Conservation (phyloP, 768 basidiomycete species). For the Sporobolomyces phaffii region DNA sequence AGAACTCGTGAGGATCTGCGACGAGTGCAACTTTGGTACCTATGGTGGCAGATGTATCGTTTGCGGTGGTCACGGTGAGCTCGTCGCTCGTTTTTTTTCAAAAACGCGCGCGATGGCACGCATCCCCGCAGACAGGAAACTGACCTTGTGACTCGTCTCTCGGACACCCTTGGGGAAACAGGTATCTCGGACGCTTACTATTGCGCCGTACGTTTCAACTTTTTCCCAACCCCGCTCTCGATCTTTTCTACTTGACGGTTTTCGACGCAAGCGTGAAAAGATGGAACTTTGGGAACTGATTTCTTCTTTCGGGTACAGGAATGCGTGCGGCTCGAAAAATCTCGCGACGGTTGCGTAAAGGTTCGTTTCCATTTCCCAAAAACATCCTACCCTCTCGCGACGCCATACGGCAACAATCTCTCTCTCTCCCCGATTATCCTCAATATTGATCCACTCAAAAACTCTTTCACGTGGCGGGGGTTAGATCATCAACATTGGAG, state of each 20-base stretch:
- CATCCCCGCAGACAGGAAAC: no score
- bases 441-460: no score
- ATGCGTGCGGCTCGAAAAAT: constrained; percentile 71
- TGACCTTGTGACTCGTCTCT: no score
- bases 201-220: constrained; percentile 81
- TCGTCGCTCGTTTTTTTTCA: background rate
- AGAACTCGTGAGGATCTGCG: constrained; percentile 94
- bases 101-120: background rate
- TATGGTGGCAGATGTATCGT: constrained; percentile 98
- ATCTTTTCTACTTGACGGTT: no score
- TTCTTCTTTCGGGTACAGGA: no score
- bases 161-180: no score
- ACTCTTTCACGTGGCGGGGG: no score
- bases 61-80: constrained; percentile 84
- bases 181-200: constrained; percentile 99
- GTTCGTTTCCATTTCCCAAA: constrained; percentile 9
- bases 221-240: no score
- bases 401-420: no score
- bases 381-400: no score
- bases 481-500: constrained; percentile 16
- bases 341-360: constrained; percentile 95
- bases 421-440: constrained; percentile 52
- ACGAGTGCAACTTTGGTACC: constrained; percentile 98
- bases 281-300: background rate
- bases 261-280: no score